Evolutionary conservation across 306 rosid species (phyloP).

Genomic region (Quercus agrifolia): DNA sequence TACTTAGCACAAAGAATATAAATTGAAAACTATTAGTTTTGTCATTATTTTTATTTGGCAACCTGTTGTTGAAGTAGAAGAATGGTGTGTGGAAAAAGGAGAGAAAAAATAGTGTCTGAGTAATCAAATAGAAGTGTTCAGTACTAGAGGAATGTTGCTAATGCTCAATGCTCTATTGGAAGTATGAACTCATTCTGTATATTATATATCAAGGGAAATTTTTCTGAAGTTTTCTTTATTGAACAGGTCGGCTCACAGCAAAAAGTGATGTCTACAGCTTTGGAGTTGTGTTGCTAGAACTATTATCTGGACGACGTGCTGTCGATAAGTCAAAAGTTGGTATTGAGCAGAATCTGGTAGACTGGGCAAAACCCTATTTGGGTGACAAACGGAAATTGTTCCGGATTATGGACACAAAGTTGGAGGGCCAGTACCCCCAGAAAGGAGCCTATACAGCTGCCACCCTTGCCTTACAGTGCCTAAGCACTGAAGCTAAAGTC

Average conservation of each 20-base stretch:
- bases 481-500: slow-evolving; percentile 60
- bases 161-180: neutral
- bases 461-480: slow-evolving; percentile 70
- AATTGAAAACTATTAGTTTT: neutral
- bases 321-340: slow-evolving; percentile 63
- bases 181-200: neutral
- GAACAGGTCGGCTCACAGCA: slow-evolving; percentile 76
- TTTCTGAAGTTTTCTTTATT: slow-evolving; percentile 8
- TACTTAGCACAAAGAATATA: neutral
- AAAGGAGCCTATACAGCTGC: slow-evolving; percentile 81
- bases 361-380: slow-evolving; percentile 84
- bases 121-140: neutral
- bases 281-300: slow-evolving; percentile 86
- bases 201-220: neutral
- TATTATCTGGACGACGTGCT: slow-evolving; percentile 74
- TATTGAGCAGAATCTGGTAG: slow-evolving; percentile 73
- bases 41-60: neutral
- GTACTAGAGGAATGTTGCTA: neutral
- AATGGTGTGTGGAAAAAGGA: neutral
- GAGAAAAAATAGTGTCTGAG: neutral
- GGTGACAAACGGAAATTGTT: slow-evolving; percentile 68
- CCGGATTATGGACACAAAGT: slow-evolving; percentile 87
- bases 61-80: neutral
- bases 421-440: slow-evolving; percentile 88
- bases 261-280: slow-evolving; percentile 94